These are phyloP conservation scores for Chalara sp. DNA, from an alignment of 2,329 filamentous ascomycete genomes.

Conservation along the genomic window DNA sequence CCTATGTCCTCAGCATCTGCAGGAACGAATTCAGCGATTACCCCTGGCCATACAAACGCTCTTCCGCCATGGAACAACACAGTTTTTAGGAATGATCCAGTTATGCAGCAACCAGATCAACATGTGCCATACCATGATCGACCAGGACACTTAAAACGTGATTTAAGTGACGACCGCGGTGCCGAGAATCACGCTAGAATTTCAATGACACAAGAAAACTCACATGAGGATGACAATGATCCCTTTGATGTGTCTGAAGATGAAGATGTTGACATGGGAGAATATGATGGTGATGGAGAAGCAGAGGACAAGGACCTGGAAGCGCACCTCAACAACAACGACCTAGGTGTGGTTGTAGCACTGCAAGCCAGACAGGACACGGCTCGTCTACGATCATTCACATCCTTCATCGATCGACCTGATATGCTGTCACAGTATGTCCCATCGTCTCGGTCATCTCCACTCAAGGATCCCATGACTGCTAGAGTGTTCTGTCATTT, in stretches of 20 bases:
- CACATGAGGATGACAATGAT: slow-evolving; percentile 25
- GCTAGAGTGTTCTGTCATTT: slow-evolving; percentile 87
- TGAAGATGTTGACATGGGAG: slow-evolving; percentile 4
- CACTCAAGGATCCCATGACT: slow-evolving; percentile 73
- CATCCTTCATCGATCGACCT: slow-evolving; percentile 34
- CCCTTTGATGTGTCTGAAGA: slow-evolving; percentile 39
- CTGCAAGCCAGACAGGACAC: slow-evolving; percentile 22
- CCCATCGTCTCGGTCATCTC: slow-evolving; percentile 59
- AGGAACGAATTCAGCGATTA: not conserved
- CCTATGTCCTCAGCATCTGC: not conserved
- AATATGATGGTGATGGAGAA: slow-evolving; percentile 37
- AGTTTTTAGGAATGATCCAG: not conserved
- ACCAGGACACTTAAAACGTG: no score
- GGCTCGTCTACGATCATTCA: slow-evolving; percentile 37
- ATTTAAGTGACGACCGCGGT: not conserved
- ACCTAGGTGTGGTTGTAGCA: slow-evolving; percentile 23
- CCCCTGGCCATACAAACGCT: no score
- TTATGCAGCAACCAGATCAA: not conserved
- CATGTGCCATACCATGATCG: not conserved
- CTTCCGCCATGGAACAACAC: no score
- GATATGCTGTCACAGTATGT: slow-evolving; percentile 57
- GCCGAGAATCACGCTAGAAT: not conserved
- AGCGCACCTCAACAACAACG: slow-evolving; percentile 26
- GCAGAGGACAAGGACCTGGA: slow-evolving; percentile 31
- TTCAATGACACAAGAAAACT: not conserved